Evolutionary conservation across 306 rosid genomes (phyloP).

Genomic region (Crotalaria pallida): DNA sequence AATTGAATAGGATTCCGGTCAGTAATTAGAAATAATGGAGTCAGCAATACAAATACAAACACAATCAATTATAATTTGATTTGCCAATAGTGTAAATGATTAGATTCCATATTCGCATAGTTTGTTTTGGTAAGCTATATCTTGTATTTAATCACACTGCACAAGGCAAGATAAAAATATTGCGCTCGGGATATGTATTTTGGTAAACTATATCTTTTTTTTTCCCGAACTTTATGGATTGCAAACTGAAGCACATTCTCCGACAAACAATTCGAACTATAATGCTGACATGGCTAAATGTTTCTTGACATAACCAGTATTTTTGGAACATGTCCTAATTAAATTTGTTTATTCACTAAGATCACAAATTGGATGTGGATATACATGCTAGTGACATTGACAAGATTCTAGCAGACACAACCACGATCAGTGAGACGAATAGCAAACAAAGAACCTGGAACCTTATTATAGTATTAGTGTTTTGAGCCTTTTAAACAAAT

Average conservation of each 20-base stretch:
- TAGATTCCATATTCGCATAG: background rate
- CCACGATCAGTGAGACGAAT: background rate
- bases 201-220: too few relatives aligned
- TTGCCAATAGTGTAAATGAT: background rate
- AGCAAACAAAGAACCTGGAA: background rate
- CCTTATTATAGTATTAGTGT: background rate
- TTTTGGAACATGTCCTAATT: background rate
- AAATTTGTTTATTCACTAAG: constrained; percentile 1
- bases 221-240: background rate
- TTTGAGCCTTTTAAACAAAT: constrained; percentile 3
- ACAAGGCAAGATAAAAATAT: background rate
- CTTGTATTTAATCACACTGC: background rate
- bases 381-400: background rate
- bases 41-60: background rate
- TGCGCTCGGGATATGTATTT: background rate
- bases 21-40: background rate
- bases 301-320: constrained; percentile 18
- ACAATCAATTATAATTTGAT: background rate
- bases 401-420: background rate
- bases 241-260: background rate
- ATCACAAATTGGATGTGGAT: background rate
- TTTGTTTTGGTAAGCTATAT: background rate
- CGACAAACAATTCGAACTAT: constrained; percentile 1
- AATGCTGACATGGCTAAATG: background rate
- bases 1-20: background rate